A percentile compares a stretch with the other conserved stretches of the same genome.
phyloP scores from a whole-genome alignment of 768 basidiomycete species.

The Tremella yokohamensis region DNA sequence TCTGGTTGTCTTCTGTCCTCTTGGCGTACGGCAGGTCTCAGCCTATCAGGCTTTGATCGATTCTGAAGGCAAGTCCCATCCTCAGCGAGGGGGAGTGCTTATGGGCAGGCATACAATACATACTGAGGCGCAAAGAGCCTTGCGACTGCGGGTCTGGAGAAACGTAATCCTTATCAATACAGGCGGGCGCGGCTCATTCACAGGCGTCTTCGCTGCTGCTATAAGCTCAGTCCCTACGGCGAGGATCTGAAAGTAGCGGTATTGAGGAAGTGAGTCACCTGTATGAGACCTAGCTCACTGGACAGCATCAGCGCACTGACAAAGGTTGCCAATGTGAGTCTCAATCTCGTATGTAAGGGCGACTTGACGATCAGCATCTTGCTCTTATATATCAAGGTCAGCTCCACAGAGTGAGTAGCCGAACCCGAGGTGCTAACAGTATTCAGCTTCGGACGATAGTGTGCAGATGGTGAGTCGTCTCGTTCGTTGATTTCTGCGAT shows the following conservation, averaged over 20 bases:
- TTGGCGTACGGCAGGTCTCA: constrained; percentile 65
- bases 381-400: constrained; percentile 77
- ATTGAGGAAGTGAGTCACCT: constrained; percentile 58
- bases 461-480: constrained; percentile 57
- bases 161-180: constrained; percentile 54
- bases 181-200: constrained; percentile 23
- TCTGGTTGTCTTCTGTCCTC: constrained; percentile 87
- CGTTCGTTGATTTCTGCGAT: neutral
- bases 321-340: constrained; percentile 43
- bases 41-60: constrained; percentile 70
- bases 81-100: neutral
- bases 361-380: constrained; percentile 60
- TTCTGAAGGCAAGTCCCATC: constrained; percentile 52
- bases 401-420: constrained; percentile 9
- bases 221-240: constrained; percentile 55
- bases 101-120: constrained; percentile 59
- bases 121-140: constrained; percentile 66
- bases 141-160: constrained; percentile 69
- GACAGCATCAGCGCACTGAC: constrained; percentile 30
- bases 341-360: neutral
- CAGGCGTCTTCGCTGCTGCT: constrained; percentile 63
- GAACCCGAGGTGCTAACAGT: neutral
- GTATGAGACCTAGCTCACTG: neutral
- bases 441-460: constrained; percentile 63
- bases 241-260: constrained; percentile 51